phyloP scores from a whole-genome alignment of 495 filamentous ascomycete species.

The Xylaria scruposa region DNA sequence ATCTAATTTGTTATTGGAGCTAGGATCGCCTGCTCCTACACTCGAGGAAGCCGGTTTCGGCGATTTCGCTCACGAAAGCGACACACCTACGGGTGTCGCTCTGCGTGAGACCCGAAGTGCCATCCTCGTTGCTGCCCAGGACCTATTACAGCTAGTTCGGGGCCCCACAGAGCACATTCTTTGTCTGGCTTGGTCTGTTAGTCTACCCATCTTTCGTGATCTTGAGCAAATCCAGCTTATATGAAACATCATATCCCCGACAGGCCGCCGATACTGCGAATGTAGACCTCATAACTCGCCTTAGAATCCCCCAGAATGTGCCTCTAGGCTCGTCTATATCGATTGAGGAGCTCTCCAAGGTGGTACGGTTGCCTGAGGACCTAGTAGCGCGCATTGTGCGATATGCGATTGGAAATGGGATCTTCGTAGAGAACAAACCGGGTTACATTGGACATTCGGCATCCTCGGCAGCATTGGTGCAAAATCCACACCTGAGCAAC shows the following conservation, averaged over 20 bases:
- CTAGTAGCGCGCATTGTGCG: conserved; percentile 43
- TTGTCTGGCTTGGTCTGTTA: conserved; percentile 30
- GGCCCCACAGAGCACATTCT: conserved; percentile 31
- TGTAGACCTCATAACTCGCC: neutral
- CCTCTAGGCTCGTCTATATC: conserved; percentile 37
- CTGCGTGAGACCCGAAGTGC: conserved; percentile 27
- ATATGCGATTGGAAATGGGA: conserved; percentile 44
- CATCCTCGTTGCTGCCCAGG: conserved; percentile 29
- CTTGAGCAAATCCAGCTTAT: neutral
- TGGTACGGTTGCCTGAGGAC: conserved; percentile 33
- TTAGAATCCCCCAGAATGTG: conserved; percentile 43
- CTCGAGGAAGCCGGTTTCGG: conserved; percentile 27
- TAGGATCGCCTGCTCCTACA: conserved; percentile 28
- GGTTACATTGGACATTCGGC: conserved; percentile 45
- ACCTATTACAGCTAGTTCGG: conserved; percentile 29
- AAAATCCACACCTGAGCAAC: conserved; percentile 1
- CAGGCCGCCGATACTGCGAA: conserved; percentile 6
- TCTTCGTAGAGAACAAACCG: conserved; percentile 42
- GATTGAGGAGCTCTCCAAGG: conserved; percentile 34
- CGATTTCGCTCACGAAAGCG: conserved; percentile 26
- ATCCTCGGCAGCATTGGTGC: conserved; percentile 56
- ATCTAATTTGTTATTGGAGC: conserved; percentile 23
- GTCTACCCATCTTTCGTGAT: conserved; percentile 1
- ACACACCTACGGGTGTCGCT: conserved; percentile 23
- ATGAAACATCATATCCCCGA: neutral